Evolutionary conservation across 179 eudicot genomes (phyloP), one percentile per base, ranked within the genome.

Genomic region (Silene noctiflora): DNA sequence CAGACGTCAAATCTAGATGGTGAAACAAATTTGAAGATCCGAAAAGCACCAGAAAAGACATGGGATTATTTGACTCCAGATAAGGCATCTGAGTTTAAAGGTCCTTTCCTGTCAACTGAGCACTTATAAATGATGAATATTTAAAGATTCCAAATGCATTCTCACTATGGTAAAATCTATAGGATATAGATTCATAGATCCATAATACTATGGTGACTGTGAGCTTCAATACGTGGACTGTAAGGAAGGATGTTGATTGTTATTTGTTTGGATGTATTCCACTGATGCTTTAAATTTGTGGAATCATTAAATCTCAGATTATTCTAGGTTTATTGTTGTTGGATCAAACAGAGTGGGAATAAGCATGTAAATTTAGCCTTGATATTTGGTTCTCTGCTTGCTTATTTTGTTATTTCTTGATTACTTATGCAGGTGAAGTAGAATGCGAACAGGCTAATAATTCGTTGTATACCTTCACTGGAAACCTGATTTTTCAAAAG

Each of bases 1-100:
- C 86, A 96, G 99, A 96, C 99, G 56, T 91, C 98, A 68, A 96
- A 96, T 90, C 80, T 96, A 83, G 99, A 96, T 72, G 99, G 99
- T 73, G 99, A 96, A 87, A 96, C 99, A 71, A 96, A 96, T 84
- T 84, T 96, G 83, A 96, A 96, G 89, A 96, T 96, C 67, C 87
- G 99, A 78, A 96, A 96, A 86, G 99, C 98, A 64, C 77, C 88
- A 80, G 99, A 96, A 78, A 93, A 88, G 88, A 96, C 99, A 19
- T 96, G 99, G 99, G 98, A 96, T 82, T 90, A 85, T 61, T 81
- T 91, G 76, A 73, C 85, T 51, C 89, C 94, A 44, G 98, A 87
- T 72, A 96, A 89, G 83, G 94, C 91, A 35, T 84, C 89, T 72
- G 97, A 90, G 84, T 96, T 96, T 65, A 89, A 84, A 90, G 99